These are phyloP conservation scores for Lasiodiplodia sp. DNA, from an alignment of 2,329 filamentous ascomycete genomes.

Conservation along the genomic window DNA sequence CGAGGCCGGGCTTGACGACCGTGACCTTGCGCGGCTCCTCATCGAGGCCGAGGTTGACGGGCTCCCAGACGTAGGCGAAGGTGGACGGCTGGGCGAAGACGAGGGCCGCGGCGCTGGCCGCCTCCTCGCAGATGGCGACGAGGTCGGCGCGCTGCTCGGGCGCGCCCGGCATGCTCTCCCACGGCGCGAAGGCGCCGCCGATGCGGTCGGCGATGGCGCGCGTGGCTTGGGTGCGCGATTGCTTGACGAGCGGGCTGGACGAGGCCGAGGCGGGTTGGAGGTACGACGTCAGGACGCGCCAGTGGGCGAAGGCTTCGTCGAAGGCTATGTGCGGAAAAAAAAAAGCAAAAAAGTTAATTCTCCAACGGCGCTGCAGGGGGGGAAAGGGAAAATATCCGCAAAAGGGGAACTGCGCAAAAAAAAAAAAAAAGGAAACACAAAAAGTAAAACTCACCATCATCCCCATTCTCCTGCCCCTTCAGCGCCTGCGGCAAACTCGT, in stretches of 20 bases:
- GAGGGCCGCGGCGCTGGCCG: background rate
- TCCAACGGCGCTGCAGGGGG: background rate
- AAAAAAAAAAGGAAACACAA: too few species aligned
- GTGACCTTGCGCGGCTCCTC: slow-evolving; percentile 9
- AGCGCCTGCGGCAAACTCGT: slow-evolving; percentile 4
- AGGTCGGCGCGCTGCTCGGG: slow-evolving; percentile 21
- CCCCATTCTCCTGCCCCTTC: background rate
- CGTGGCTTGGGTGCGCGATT: background rate
- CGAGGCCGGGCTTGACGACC: slow-evolving; percentile 2
- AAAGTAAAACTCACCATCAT: background rate
- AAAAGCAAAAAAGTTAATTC: background rate
- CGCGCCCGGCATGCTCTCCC: slow-evolving; percentile 1
- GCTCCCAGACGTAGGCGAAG: background rate
- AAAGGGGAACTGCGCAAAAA: too few species aligned
- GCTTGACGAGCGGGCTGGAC: background rate
- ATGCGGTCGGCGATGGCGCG: slow-evolving; percentile 25
- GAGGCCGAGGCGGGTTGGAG: background rate
- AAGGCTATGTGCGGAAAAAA: background rate
- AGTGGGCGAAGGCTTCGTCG: slow-evolving; percentile 22
- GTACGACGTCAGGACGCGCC: slow-evolving; percentile 23
- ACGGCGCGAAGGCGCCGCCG: slow-evolving; percentile 15
- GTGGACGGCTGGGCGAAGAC: slow-evolving; percentile 7
- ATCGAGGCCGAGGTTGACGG: background rate
- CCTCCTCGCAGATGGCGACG: slow-evolving; percentile 13
- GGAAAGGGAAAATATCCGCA: too few species aligned